These are phyloP conservation scores for Epichloe gansuensis DNA, from an alignment of 2,329 filamentous ascomycete species.

Conservation along the genomic window DNA sequence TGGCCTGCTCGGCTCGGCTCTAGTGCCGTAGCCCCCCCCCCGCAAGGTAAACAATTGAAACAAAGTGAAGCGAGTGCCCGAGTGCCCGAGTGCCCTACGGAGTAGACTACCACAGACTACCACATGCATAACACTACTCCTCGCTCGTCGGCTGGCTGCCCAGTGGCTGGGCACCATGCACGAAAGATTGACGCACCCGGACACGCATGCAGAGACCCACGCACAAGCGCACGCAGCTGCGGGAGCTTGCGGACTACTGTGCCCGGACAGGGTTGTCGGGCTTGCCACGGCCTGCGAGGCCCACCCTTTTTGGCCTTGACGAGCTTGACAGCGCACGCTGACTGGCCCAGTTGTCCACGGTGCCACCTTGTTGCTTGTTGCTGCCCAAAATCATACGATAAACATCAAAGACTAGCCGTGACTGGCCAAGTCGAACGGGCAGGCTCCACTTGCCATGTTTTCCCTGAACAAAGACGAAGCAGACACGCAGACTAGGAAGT, in stretches of 20 bases:
- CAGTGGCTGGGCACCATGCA: not conserved
- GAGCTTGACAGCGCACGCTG: not conserved
- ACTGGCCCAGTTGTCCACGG: not conserved
- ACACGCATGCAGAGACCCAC: not conserved
- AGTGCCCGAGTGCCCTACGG: too few relatives aligned
- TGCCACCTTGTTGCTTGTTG: not conserved
- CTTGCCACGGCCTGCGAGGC: too few relatives aligned
- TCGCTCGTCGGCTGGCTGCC: too few relatives aligned
- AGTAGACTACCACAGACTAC: too few relatives aligned
- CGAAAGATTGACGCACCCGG: not conserved
- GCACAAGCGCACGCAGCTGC: not conserved
- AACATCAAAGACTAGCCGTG: not conserved
- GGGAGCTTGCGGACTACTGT: not conserved
- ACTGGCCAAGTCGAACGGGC: not conserved
- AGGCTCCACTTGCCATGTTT: slow-evolving; percentile 1
- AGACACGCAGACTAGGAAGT: not conserved
- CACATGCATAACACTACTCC: too few relatives aligned
- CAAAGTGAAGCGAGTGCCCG: too few relatives aligned
- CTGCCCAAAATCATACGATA: slow-evolving; percentile 6
- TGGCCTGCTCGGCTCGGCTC: too few relatives aligned
- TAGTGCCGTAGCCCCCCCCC: too few relatives aligned
- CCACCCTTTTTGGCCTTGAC: not conserved
- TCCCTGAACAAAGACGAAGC: not conserved
- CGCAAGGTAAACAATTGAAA: too few relatives aligned
- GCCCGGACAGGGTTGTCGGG: not conserved